Conservation (phyloP, 345 rosid species). For the Cardiospermum halicacabum region DNA sequence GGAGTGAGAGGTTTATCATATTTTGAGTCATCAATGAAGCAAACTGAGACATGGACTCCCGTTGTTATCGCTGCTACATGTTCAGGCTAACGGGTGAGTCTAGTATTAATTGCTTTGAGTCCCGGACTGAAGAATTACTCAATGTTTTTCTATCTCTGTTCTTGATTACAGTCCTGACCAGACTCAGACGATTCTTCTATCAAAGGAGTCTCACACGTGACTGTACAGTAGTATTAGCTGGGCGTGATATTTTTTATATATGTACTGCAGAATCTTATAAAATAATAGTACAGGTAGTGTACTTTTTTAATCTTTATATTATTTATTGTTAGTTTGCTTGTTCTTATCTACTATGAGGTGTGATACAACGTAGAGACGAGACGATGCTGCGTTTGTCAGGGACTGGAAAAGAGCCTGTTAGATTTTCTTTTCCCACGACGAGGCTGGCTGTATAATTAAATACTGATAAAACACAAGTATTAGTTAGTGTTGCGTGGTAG, state of each 20-base stretch:
- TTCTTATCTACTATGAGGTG: too few relatives aligned
- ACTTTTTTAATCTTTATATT: too few relatives aligned
- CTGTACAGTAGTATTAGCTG: not conserved
- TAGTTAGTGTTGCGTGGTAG: not conserved
- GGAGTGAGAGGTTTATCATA: not conserved
- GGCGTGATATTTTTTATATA: too few relatives aligned
- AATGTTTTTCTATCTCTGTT: not conserved
- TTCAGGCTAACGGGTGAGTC: not conserved
- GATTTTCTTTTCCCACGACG: slow-evolving; percentile 6
- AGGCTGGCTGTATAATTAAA: not conserved
- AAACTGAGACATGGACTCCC: slow-evolving; percentile 9
- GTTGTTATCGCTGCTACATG: slow-evolving; percentile 18
- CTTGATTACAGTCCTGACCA: not conserved
- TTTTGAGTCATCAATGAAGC: not conserved
- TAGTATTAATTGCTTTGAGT: not conserved
- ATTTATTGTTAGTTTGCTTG: too few relatives aligned
- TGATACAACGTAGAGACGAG: not conserved
- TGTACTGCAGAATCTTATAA: not conserved
- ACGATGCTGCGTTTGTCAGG: not conserved
- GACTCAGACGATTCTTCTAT: too few relatives aligned
- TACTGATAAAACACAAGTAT: too few relatives aligned
- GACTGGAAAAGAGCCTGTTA: not conserved
- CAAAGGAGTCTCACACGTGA: slow-evolving; percentile 1
- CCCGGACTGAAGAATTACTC: not conserved
- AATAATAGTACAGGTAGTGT: too few relatives aligned